Evolutionary conservation across 78 protist genomes (phyloP), one percentile per base, ranked within the genome.

Genomic region (Anaeramoeba flamelloides): DNA sequence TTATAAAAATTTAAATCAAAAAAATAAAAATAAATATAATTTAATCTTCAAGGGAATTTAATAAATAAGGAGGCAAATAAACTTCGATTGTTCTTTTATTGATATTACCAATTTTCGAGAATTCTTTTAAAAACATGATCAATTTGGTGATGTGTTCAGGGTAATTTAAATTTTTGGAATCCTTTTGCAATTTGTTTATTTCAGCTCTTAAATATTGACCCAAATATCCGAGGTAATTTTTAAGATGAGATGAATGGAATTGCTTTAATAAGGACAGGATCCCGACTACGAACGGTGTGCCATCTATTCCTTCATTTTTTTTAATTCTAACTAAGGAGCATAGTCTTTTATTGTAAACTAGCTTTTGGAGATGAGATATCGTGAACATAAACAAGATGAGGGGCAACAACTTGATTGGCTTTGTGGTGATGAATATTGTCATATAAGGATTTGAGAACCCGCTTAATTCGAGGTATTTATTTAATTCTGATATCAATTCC

Each of bases 191-290:
- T n/a, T n/a, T n/a, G n/a, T n/a, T n/a, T n/a, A 30, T 30, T 26
- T 30, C 30, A 30, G 74, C 74, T 30, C 91, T 82, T 38, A 92
- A 77, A 76, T 89, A 87, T 85, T 92, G 94, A 36, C 91, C 94
- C 53, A 89, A 36, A 69, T 78, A 81, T 0, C 85, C 85, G 3
- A 89, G 41, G 65, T 84, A 90, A 41, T 34, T 82, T 74, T 37
- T 80, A 17, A 87, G 81, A 53, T 74, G 74, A 39, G 85, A 81
- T 37, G 90, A 36, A 87, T 93, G 94, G 82, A 91, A 90, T 85
- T 93, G 96, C 78, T 86, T 86, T 34, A 92, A 87, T 36, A 93
- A 75, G 1, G 96, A 91, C 69, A 89, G 86, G 33, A 89, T 3
- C 74, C 96, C 96, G 38, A 89, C 86, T 36, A 84, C 87, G 32